These are phyloP conservation scores for Sicyos edulis DNA, from an alignment of 306 rosid species.

Conservation along the genomic window DNA sequence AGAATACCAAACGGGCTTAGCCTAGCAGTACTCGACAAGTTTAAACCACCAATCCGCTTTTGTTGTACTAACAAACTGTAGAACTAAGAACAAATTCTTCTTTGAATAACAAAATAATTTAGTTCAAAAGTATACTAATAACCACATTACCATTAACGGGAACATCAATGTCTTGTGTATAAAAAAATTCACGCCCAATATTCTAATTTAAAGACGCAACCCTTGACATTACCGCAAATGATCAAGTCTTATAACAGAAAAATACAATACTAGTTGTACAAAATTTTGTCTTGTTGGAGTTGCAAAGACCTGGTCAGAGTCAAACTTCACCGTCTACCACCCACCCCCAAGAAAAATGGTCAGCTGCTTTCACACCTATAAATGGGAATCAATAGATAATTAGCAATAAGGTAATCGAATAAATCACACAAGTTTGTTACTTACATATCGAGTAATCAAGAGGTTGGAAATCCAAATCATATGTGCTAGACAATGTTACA, in stretches of 20 bases:
- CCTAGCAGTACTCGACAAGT: too few relatives aligned
- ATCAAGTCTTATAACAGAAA: constrained; percentile 10
- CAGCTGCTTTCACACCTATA: constrained; percentile 8
- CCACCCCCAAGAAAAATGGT: neutral
- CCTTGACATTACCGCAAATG: constrained; percentile 4
- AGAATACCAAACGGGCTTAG: too few relatives aligned
- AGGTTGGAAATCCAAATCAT: neutral
- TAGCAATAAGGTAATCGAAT: neutral
- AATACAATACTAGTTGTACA: constrained; percentile 3
- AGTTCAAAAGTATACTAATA: neutral
- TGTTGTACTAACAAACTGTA: too few relatives aligned
- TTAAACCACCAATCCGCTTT: too few relatives aligned
- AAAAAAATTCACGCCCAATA: constrained; percentile 6
- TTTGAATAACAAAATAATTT: neutral
- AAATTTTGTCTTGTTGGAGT: constrained; percentile 5
- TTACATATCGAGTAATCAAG: neutral
- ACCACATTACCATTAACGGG: neutral
- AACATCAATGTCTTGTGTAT: neutral
- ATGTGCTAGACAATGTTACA: neutral
- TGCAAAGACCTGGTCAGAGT: neutral
- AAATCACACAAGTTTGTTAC: neutral
- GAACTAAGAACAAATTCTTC: neutral
- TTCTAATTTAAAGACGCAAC: neutral
- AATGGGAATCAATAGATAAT: neutral
- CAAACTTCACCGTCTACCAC: neutral